These are phyloP conservation scores for Proliferodiscus dingleyae DNA, from an alignment of 2,329 filamentous ascomycete species.

Conservation along the genomic window DNA sequence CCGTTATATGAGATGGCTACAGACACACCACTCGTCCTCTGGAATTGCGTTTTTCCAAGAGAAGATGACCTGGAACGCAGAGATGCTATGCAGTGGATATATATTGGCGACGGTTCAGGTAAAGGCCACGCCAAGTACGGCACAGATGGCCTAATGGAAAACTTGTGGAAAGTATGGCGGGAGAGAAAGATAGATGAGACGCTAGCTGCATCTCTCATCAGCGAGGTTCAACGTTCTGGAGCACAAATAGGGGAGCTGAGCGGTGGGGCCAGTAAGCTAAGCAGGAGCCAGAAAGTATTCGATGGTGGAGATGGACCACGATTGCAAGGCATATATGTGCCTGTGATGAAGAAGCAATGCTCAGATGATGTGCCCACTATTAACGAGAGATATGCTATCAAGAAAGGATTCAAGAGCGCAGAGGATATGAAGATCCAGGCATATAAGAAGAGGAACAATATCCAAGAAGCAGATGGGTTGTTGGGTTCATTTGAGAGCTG, in stretches of 20 bases:
- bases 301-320: conserved; percentile 51
- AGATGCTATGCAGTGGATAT: conserved; percentile 72
- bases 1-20: conserved; percentile 88
- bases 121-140: conserved; percentile 58
- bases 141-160: conserved; percentile 61
- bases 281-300: conserved; percentile 38
- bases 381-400: conserved; percentile 58
- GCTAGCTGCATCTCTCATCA: conserved; percentile 68
- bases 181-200: conserved; percentile 86
- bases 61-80: conserved; percentile 37
- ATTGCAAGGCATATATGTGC: conserved; percentile 49
- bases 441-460: conserved; percentile 22
- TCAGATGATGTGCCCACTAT: conserved; percentile 48
- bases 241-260: conserved; percentile 16
- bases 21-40: conserved; percentile 85
- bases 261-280: conserved; percentile 32
- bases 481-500: not conserved
- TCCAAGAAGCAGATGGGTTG: not conserved
- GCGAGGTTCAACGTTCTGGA: conserved; percentile 47
- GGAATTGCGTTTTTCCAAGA: conserved; percentile 86
- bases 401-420: conserved; percentile 51
- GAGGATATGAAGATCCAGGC: conserved; percentile 39
- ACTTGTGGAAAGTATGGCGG: conserved; percentile 79
- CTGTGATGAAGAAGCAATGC: conserved; percentile 47
- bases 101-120: conserved; percentile 63